Evolutionary conservation across 2,329 filamentous ascomycete species (phyloP), one percentile per base, ranked within the genome.

Genomic region (Scedosporium boydii): DNA sequence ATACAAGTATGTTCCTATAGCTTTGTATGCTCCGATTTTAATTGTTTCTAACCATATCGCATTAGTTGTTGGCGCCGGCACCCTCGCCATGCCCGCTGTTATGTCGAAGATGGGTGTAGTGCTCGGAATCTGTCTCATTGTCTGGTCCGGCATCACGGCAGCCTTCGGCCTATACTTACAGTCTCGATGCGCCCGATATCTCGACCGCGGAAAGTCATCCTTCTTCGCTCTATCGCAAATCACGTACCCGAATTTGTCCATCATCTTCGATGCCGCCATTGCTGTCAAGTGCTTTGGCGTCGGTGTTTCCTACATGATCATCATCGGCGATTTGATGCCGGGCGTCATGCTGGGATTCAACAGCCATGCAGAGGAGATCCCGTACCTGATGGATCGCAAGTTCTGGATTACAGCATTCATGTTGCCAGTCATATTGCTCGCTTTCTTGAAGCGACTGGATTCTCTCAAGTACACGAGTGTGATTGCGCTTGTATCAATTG

Each of bases 401-500:
- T 99, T 99, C 73, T 99, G 95, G 95, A 90, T 99, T 65, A 98
- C 95, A 1, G 93, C 87, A 1, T 99, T 99, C 72, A 96, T 99
- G 92, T 83, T 97, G 66, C 83, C 96, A 65, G 90, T 99, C 67
- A 98, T 99, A 66, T 95, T 95, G 4, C 80, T 99, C 63, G 96
- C 92, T 62, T 99, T 98, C 70, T 79, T 99, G 44, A 87, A 92
- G 65, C 87, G 92, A 42, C 81, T 99, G 48, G 95, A 99, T 74
- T 98, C 93, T 44, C 82, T 99, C 70, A 98, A 98, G 77, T 99
- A 99, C 73, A 99, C 95, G 2, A 97, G 93, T 69, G 80, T 99
- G 58, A 82, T 97, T 63, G 95, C 95, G 3, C 80, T 99, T 66
- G 83, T 96, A 10, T 96, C 93, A 2, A 99, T 99, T 71, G 91